Conservation (phyloP, 805 yeast species). For the Cyberlindnera subsufficiens region DNA sequence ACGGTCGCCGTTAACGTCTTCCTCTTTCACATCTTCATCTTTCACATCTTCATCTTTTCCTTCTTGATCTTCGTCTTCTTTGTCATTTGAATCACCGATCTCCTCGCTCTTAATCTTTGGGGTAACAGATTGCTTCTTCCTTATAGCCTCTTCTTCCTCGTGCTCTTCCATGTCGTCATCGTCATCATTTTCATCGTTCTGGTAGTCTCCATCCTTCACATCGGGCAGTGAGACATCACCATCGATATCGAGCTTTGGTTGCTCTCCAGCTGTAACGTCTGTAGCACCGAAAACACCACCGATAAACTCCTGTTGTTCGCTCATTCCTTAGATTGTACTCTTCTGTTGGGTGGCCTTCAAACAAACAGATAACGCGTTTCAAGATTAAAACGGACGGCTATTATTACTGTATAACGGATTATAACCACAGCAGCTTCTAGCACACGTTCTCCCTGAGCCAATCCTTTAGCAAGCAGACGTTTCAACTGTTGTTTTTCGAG, state of each 20-base stretch:
- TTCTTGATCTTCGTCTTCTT: constrained; percentile 7
- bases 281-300: neutral
- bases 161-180: constrained; percentile 8
- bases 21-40: constrained; percentile 7
- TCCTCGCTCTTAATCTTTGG: constrained; percentile 15
- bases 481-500: no score
- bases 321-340: no score
- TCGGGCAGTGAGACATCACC: constrained; percentile 13
- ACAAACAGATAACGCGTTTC: no score
- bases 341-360: no score
- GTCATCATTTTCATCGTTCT: constrained; percentile 7
- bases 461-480: no score
- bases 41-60: constrained; percentile 5
- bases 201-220: constrained; percentile 8
- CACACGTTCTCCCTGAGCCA: no score
- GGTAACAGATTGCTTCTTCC: constrained; percentile 7
- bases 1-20: constrained; percentile 6
- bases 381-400: no score
- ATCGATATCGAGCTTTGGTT: constrained; percentile 7
- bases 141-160: constrained; percentile 8
- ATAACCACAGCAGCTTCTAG: no score
- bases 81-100: constrained; percentile 7
- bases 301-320: no score
- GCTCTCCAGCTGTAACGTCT: neutral
- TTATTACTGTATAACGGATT: no score